Evolutionary conservation across 116 monocot genomes (phyloP).

Genomic region (Iris pallida): DNA sequence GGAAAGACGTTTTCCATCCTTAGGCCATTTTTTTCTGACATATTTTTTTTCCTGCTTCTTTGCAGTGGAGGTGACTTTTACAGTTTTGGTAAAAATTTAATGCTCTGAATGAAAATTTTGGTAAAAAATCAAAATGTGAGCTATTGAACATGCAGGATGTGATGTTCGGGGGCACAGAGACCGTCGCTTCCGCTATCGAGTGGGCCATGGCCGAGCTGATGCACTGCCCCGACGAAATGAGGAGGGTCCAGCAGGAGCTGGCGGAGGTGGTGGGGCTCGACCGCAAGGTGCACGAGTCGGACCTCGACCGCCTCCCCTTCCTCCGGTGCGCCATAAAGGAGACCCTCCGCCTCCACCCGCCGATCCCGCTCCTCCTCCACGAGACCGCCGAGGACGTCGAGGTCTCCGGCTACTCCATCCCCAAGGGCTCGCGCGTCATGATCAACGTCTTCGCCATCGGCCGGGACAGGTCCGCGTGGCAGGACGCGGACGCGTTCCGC

Average conservation of each 20-base stretch:
- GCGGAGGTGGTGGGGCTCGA: conserved; percentile 22
- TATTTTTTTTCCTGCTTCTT: neutral
- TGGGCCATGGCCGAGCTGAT: conserved; percentile 53
- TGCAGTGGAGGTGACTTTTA: neutral
- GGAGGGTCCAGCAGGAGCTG: conserved; percentile 29
- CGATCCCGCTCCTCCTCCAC: conserved; percentile 53
- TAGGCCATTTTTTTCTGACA: neutral
- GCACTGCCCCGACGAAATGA: conserved; percentile 31
- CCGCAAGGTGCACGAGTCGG: conserved; percentile 32
- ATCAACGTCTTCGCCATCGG: conserved; percentile 50
- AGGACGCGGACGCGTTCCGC: conserved; percentile 24
- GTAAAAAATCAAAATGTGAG: neutral
- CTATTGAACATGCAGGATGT: conserved; percentile 25
- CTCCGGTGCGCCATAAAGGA: conserved; percentile 40
- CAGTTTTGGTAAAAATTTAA: neutral
- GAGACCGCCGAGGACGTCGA: conserved; percentile 31
- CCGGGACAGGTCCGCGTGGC: conserved; percentile 35
- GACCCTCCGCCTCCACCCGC: conserved; percentile 51
- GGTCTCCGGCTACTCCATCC: conserved; percentile 35
- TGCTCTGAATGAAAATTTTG: no score
- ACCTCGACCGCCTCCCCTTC: conserved; percentile 41
- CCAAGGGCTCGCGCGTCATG: conserved; percentile 27
- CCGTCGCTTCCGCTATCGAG: conserved; percentile 42
- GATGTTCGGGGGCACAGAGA: conserved; percentile 60
- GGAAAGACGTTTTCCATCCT: no score